Evolutionary conservation across 148 eudicot species (phyloP).

Genomic region (Cornus controversa): DNA sequence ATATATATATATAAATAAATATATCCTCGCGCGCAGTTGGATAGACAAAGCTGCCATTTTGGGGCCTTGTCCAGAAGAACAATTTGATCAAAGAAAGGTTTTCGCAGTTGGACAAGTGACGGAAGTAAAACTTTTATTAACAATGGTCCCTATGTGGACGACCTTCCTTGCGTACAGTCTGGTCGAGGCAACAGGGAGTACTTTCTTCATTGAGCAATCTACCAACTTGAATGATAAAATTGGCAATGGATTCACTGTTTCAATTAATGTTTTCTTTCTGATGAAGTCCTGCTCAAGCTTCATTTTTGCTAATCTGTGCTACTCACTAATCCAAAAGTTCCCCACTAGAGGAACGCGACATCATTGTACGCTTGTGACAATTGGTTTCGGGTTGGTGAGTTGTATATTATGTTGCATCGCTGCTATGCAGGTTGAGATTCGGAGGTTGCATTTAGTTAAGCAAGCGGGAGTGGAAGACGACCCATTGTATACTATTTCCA

Average conservation of each 20-base stretch:
- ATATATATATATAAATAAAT: no score
- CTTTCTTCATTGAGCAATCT: not conserved
- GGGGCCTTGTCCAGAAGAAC: no score
- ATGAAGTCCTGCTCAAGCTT: not conserved
- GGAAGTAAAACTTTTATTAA: not conserved
- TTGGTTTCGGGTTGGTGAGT: not conserved
- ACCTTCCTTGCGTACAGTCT: not conserved
- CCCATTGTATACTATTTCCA: not conserved
- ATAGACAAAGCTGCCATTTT: no score
- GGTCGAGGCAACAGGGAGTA: not conserved
- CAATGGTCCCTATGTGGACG: not conserved
- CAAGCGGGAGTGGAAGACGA: not conserved
- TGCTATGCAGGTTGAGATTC: not conserved
- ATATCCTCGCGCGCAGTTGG: no score
- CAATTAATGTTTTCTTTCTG: not conserved
- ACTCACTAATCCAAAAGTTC: no score
- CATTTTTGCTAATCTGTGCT: not conserved
- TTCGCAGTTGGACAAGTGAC: not conserved
- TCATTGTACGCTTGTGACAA: not conserved
- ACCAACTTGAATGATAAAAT: not conserved
- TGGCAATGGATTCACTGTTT: not conserved
- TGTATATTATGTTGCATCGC: not conserved
- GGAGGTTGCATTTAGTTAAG: not conserved
- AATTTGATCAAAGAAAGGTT: no score
- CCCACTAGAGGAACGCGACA: no score